phyloP scores from a whole-genome alignment of 352 stramenopile species.

The Chrysophaeum taylorii region DNA sequence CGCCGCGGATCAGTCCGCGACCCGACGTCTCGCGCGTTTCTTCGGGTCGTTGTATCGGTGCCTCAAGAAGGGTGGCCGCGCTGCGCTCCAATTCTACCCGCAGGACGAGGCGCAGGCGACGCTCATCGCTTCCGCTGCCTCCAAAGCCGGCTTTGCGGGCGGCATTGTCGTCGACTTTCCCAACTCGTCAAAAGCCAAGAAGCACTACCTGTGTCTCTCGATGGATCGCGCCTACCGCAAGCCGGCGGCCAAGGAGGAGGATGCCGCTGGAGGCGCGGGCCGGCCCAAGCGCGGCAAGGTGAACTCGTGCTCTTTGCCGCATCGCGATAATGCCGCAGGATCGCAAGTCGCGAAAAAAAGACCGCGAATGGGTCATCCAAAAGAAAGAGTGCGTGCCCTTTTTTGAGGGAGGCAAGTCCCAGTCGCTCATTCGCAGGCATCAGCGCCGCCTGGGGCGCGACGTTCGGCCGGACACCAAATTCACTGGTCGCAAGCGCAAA shows the following conservation, averaged over 20 bases:
- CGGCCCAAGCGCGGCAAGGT: conserved; percentile 42
- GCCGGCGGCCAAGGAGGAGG: conserved; percentile 30
- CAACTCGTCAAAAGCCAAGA: conserved; percentile 98
- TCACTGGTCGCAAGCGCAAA: conserved; percentile 87
- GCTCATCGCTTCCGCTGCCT: conserved; percentile 65
- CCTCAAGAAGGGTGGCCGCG: conserved; percentile 60
- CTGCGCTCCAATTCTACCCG: conserved; percentile 97
- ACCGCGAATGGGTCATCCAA: conserved; percentile 82
- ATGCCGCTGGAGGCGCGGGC: conserved; percentile 67
- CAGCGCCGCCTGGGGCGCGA: conserved; percentile 94
- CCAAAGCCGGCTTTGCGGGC: conserved; percentile 57
- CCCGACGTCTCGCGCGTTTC: conserved; percentile 86
- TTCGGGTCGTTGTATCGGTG: conserved; percentile 81
- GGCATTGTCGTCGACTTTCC: conserved; percentile 98
- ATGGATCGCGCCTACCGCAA: conserved; percentile 78
- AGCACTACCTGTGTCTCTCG: conserved; percentile 94
- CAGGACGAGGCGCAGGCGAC: conserved; percentile 86
- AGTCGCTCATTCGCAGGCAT: no score
- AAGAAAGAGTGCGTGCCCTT: no score
- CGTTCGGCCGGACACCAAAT: conserved; percentile 93
- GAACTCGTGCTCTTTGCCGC: conserved; percentile 43
- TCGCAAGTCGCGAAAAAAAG: conserved; percentile 20
- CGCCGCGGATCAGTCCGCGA: conserved; percentile 82
- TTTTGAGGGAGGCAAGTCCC: no score
- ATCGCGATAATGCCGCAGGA: conserved; percentile 25